Evolutionary conservation across 306 rosid genomes (phyloP).

Genomic region (Quillaja saponaria): DNA sequence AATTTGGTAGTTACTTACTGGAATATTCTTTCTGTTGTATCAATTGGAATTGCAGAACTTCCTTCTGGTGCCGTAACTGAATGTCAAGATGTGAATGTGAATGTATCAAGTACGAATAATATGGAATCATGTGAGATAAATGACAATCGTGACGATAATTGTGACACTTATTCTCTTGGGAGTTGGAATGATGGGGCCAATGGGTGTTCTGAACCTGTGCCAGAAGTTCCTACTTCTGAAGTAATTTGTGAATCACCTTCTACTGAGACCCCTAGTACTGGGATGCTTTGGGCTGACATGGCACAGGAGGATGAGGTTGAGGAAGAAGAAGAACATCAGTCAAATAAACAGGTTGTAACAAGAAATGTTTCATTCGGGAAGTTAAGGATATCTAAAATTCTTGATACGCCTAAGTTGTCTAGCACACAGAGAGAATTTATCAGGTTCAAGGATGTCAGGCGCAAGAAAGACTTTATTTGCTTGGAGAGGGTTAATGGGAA

Average conservation of each 20-base stretch:
- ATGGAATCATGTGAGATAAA: slow-evolving; percentile 19
- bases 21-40: not conserved
- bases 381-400: slow-evolving; percentile 32
- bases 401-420: slow-evolving; percentile 64
- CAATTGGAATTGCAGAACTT: slow-evolving; percentile 32
- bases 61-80: slow-evolving; percentile 21
- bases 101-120: slow-evolving; percentile 5
- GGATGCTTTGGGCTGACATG: slow-evolving; percentile 98
- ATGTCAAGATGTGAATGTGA: slow-evolving; percentile 16
- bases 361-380: slow-evolving; percentile 38
- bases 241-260: slow-evolving; percentile 18
- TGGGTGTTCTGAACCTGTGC: too few species aligned
- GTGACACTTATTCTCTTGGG: slow-evolving; percentile 54
- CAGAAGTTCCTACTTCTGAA: slow-evolving; percentile 34
- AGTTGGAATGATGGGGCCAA: slow-evolving; percentile 53
- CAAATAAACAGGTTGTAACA: slow-evolving; percentile 35
- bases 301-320: slow-evolving; percentile 86
- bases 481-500: slow-evolving; percentile 74
- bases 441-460: slow-evolving; percentile 63
- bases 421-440: slow-evolving; percentile 75
- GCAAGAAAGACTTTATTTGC: slow-evolving; percentile 67
- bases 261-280: slow-evolving; percentile 33
- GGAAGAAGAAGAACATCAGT: slow-evolving; percentile 45
- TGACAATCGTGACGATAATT: slow-evolving; percentile 40
- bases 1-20: slow-evolving; percentile 1